phyloP scores from a whole-genome alignment of 148 eudicot species.

The Dysphania ambrosioides region DNA sequence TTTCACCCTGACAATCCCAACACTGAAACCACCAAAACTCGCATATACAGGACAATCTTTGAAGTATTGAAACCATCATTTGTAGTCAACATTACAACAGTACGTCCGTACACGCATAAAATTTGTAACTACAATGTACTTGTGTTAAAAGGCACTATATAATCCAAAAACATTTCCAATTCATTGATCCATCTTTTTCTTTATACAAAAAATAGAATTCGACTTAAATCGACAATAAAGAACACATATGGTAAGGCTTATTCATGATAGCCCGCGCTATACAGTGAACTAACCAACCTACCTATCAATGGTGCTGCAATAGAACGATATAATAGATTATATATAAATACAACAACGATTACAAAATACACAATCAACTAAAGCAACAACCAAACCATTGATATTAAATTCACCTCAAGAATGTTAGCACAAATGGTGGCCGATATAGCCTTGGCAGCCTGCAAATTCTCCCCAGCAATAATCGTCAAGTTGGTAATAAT shows the following conservation, averaged over 20 bases:
- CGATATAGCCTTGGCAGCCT: slow-evolving; percentile 80
- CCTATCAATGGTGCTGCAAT: slow-evolving; percentile 25
- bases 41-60: not conserved
- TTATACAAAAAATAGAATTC: slow-evolving; percentile 22
- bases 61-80: not conserved
- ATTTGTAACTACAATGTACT: not conserved
- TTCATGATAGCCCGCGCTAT: slow-evolving; percentile 11
- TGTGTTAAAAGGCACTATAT: not conserved
- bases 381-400: slow-evolving; percentile 17
- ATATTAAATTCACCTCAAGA: slow-evolving; percentile 73
- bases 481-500: slow-evolving; percentile 92
- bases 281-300: slow-evolving; percentile 4
- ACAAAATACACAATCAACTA: not conserved
- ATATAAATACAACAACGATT: too few species aligned
- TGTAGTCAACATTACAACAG: not conserved
- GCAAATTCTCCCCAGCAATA: slow-evolving; percentile 86
- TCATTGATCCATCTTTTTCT: slow-evolving; percentile 23
- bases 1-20: not conserved
- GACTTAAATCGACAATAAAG: slow-evolving; percentile 10
- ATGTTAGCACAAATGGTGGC: slow-evolving; percentile 65
- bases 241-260: not conserved
- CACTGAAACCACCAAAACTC: not conserved
- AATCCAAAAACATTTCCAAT: slow-evolving; percentile 16
- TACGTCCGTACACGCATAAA: too few species aligned
- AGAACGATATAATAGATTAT: too few species aligned